A percentile compares a stretch with the other conserved stretches of the same genome.
phyloP scores from a whole-genome alignment of 2,329 filamentous ascomycete species.

The Aspergillus luchuensis region DNA sequence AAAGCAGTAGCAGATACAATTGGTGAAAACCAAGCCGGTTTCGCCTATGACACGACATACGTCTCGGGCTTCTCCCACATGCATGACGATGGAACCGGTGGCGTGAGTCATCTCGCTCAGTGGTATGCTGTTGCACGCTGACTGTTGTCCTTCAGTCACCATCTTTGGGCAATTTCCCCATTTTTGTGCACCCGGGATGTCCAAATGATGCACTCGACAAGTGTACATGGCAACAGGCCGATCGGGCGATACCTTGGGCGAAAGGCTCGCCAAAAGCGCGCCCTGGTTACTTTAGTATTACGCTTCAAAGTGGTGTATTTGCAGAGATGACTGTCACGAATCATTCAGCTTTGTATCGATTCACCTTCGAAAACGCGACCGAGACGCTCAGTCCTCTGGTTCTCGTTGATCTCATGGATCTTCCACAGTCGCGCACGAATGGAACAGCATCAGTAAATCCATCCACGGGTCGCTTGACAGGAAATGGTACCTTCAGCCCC shows the following conservation, averaged over 20 bases:
- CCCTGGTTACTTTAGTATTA: constrained; percentile 68
- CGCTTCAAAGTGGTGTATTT: constrained; percentile 58
- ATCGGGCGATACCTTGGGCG: constrained; percentile 53
- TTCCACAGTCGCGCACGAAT: constrained; percentile 63
- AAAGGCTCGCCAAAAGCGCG: constrained; percentile 57
- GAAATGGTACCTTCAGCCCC: constrained; percentile 63
- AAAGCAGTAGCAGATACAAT: constrained; percentile 59
- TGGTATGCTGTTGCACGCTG: not conserved
- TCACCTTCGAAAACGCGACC: constrained; percentile 54
- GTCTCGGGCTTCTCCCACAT: constrained; percentile 57
- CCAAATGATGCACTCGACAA: constrained; percentile 61
- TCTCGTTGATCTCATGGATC: constrained; percentile 65
- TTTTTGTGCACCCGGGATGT: constrained; percentile 68
- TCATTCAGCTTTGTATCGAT: constrained; percentile 65
- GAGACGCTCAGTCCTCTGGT: constrained; percentile 58
- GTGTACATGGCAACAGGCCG: constrained; percentile 61
- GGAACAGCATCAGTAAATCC: constrained; percentile 58
- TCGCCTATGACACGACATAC: constrained; percentile 53
- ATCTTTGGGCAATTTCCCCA: constrained; percentile 67
- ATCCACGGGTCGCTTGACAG: constrained; percentile 62
- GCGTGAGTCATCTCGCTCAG: constrained; percentile 31
- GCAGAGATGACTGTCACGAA: constrained; percentile 69
- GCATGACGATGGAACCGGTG: constrained; percentile 57
- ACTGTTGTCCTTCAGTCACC: constrained; percentile 42
- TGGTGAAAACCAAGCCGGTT: constrained; percentile 59